A percentile compares a stretch with the other conserved stretches of the same genome.
Evolutionary conservation across 163 green algal species (phyloP).

Genomic region (Coccomyxa subellipsoidea): DNA sequence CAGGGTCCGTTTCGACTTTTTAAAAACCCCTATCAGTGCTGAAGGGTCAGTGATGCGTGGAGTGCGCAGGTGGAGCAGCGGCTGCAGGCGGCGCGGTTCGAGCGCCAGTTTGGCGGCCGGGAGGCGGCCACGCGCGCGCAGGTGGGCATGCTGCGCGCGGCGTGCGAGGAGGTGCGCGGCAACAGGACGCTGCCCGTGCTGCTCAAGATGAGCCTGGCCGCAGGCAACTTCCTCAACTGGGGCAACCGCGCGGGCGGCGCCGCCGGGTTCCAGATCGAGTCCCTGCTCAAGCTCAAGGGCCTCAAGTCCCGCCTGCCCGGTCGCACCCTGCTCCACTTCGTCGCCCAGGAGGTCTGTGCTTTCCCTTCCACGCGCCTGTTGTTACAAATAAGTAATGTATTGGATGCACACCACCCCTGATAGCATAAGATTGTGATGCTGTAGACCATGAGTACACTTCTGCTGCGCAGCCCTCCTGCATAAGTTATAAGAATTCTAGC

Average conservation of each 20-base stretch:
- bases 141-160: constrained; percentile 32
- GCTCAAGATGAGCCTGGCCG: constrained; percentile 43
- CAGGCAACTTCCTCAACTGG: constrained; percentile 54
- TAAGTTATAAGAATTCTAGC: too few relatives aligned
- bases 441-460: too few relatives aligned
- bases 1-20: too few relatives aligned
- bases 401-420: too few relatives aligned
- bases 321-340: constrained; percentile 55
- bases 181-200: constrained; percentile 43
- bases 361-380: too few relatives aligned
- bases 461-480: too few relatives aligned
- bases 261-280: constrained; percentile 54
- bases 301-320: constrained; percentile 26
- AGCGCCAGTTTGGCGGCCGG: not conserved
- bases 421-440: too few relatives aligned
- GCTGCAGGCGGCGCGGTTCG: constrained; percentile 20
- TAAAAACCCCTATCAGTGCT: too few relatives aligned
- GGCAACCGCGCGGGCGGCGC: constrained; percentile 39
- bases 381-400: too few relatives aligned
- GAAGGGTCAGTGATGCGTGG: too few relatives aligned
- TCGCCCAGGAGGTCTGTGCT: constrained; percentile 41
- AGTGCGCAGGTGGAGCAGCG: not conserved
- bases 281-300: constrained; percentile 51
- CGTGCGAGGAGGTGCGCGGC: constrained; percentile 39
- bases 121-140: not conserved